Conservation (phyloP, 2,329 filamentous ascomycete species). For the Aspergillus terreus region DNA sequence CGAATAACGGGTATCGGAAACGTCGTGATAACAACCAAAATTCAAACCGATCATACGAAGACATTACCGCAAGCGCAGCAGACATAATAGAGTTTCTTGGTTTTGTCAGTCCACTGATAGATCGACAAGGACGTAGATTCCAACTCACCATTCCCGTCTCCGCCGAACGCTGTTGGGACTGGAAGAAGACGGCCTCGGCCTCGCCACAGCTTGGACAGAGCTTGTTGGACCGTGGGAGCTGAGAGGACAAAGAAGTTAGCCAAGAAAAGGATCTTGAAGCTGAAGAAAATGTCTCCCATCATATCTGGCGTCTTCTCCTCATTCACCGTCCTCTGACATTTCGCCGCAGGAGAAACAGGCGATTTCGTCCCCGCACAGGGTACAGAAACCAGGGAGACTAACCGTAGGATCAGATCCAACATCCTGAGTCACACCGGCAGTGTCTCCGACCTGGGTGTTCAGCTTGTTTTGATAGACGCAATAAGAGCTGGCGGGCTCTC, state of each 20-base stretch:
- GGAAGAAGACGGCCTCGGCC: constrained; percentile 94
- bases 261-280: constrained; percentile 19
- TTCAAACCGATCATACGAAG: constrained; percentile 47
- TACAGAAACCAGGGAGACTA: constrained; percentile 62
- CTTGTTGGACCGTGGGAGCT: constrained; percentile 89
- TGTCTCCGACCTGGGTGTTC: constrained; percentile 87
- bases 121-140: constrained; percentile 4
- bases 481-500: constrained; percentile 77
- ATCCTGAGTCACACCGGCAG: constrained; percentile 94
- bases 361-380: constrained; percentile 56
- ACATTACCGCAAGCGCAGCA: constrained; percentile 93
- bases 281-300: constrained; percentile 1
- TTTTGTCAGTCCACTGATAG: constrained; percentile 14
- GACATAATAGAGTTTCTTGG: constrained; percentile 85
- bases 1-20: constrained; percentile 29
- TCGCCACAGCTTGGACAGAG: constrained; percentile 80
- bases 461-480: constrained; percentile 96
- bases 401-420: constrained; percentile 98
- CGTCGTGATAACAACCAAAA: constrained; percentile 13
- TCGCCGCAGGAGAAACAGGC: constrained; percentile 52
- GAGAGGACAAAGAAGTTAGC: constrained; percentile 26
- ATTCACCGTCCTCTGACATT: constrained; percentile 20
- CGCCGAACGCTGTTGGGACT: constrained; percentile 93
- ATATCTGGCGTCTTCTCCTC: neutral
- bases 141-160: constrained; percentile 93